Evolutionary conservation across 2,329 filamentous ascomycete genomes (phyloP).

Genomic region (Emmonsiellopsis sp.): DNA sequence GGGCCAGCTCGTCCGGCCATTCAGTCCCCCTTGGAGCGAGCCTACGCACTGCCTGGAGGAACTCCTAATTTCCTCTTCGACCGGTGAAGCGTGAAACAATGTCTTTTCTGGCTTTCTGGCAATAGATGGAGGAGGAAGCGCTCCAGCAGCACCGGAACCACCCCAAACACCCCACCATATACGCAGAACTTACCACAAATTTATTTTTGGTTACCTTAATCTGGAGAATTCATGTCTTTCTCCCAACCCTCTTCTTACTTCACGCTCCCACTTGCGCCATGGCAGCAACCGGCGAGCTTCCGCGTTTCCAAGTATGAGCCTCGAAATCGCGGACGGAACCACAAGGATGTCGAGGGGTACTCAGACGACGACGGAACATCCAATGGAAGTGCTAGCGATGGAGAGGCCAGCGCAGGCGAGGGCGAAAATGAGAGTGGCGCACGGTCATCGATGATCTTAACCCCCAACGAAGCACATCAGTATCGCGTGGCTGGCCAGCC

Average conservation of each 20-base stretch:
- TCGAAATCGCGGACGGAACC: constrained; percentile 23
- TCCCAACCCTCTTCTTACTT: constrained; percentile 25
- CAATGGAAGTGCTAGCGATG: not conserved
- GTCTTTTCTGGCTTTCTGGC: not conserved
- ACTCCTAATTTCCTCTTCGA: too few species aligned
- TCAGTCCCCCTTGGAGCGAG: too few species aligned
- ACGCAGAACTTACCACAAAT: not conserved
- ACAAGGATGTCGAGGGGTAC: not conserved
- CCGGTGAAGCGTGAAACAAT: not conserved
- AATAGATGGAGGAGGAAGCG: not conserved
- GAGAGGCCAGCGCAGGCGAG: not conserved
- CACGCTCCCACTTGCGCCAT: constrained; percentile 27
- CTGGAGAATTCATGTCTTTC: constrained; percentile 18
- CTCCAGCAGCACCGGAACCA: not conserved
- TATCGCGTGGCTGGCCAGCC: constrained; percentile 34
- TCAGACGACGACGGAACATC: constrained; percentile 1
- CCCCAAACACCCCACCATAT: not conserved
- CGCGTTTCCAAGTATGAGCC: constrained; percentile 28
- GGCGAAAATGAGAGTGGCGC: not conserved
- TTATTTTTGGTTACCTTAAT: not conserved
- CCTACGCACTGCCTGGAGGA: too few species aligned
- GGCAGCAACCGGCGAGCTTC: constrained; percentile 26
- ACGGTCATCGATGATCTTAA: constrained; percentile 20
- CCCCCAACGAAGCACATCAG: constrained; percentile 33
- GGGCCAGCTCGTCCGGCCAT: too few species aligned